Evolutionary conservation across 2,329 filamentous ascomycete genomes (phyloP), one percentile per base, ranked within the genome.

Genomic region (Tolypocladium tundrense): DNA sequence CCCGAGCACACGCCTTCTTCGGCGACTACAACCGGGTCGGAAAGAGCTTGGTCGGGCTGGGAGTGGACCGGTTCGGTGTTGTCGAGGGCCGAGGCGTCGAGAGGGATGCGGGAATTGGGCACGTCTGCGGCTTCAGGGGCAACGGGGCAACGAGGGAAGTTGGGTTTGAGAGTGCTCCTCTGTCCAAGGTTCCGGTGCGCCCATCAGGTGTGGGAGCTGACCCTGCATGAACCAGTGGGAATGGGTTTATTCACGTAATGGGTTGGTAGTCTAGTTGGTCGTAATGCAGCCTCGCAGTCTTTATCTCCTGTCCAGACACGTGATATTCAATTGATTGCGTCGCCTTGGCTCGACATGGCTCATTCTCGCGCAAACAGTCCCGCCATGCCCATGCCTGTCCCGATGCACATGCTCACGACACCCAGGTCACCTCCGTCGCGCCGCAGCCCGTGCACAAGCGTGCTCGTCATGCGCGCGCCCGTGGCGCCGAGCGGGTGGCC

Each of bases 401-500:
- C 88, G 59, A 91, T 84, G 71, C 92, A 97, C 90, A 97, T 96
- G 67, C 88, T 94, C 58, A 96, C 83, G 51, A 96, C 90, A 64
- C 92, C 91, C 53, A 96, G 77, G 72, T 93, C 80, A 59, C 88
- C 80, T 1, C 85, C 89, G 73, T 73, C 84, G 75, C 84, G 89
- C 68, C 77, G 88, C 79, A 73, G 82, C 70, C 75, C 96, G 69
- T 77, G 83, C 65, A 80, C 65, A 64, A 93, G 71, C 55, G 89
- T 93, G 53, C 85, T 85, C 65, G 91, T 74, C 81, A 96, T 88
- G 64, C 92, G 79, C 37, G 88, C 90, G 40, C 90, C 91, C 6
- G 92, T 97, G 39, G 91, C 92, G 53, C 93, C 92, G 1, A 97
- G 80, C 7, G 92, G 92, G 71, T 97, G 93, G 1, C 93, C 93